These are phyloP conservation scores for Tetrahymena thermophila DNA, from an alignment of 73 alveolate species.

Conservation along the genomic window DNA sequence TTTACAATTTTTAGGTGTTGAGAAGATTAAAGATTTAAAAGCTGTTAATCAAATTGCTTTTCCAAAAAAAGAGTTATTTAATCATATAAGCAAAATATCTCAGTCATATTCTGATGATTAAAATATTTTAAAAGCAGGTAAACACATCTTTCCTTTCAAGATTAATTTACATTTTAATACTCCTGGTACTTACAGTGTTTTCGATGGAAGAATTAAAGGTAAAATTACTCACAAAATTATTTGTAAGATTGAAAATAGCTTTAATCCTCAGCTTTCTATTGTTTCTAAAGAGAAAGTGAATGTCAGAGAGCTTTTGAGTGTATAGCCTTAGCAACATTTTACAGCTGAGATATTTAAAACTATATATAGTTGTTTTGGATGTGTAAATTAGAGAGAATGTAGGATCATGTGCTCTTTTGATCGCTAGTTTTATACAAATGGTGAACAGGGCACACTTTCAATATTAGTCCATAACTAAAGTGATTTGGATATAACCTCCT, in stretches of 20 bases:
- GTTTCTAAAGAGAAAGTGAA: not conserved
- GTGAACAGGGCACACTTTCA: not conserved
- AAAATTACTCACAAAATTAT: not conserved
- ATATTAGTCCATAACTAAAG: not conserved
- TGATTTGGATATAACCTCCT: not conserved
- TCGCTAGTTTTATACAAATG: not conserved
- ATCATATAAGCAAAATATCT: not conserved
- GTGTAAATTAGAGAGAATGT: not conserved
- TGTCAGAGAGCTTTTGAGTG: not conserved
- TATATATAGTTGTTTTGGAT: not conserved
- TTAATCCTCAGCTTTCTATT: not conserved
- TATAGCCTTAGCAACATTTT: not conserved
- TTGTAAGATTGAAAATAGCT: not conserved
- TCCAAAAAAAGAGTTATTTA: not conserved
- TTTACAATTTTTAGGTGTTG: not conserved
- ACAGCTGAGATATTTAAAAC: not conserved
- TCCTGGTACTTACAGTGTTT: not conserved
- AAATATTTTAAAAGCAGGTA: not conserved
- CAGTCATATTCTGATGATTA: not conserved
- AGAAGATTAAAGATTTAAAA: not conserved
- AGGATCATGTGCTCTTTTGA: not conserved
- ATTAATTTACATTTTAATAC: not conserved
- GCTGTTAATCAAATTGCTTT: not conserved
- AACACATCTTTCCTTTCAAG: not conserved
- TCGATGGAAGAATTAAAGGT: not conserved